Evolutionary conservation across 805 yeast species (phyloP).

Genomic region (Saccharomycopsis amapae): DNA sequence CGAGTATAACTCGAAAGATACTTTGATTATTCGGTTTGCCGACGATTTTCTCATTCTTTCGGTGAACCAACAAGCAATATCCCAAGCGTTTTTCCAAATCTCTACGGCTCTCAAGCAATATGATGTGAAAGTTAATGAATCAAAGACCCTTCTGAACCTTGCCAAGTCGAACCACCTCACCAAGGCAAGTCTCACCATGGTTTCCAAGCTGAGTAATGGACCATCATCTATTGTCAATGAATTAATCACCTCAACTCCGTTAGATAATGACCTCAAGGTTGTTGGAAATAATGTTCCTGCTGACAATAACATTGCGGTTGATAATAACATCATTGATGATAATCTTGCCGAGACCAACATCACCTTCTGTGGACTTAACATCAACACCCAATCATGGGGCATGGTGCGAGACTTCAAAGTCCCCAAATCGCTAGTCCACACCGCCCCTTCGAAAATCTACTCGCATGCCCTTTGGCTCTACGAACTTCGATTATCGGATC

Average conservation of each 20-base stretch:
- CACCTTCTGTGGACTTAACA: slow-evolving; percentile 11
- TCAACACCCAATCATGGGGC: slow-evolving; percentile 4
- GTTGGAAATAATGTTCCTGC: too few species aligned
- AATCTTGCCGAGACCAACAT: background rate
- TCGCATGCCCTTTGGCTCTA: background rate
- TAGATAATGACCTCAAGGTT: too few species aligned
- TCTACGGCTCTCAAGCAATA: background rate
- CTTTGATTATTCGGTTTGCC: slow-evolving; percentile 51
- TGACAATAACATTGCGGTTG: too few species aligned
- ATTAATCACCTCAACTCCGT: too few species aligned
- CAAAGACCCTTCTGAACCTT: slow-evolving; percentile 3
- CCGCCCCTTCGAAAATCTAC: background rate
- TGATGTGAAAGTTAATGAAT: slow-evolving; percentile 6
- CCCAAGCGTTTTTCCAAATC: slow-evolving; percentile 22
- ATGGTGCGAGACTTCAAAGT: slow-evolving; percentile 1
- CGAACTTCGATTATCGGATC: background rate
- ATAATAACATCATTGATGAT: too few species aligned
- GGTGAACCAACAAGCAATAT: slow-evolving; percentile 30
- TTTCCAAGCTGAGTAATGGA: too few species aligned
- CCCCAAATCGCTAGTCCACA: background rate
- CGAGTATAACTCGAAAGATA: slow-evolving; percentile 20
- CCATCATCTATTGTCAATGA: too few species aligned
- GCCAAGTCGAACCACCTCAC: background rate
- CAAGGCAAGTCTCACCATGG: background rate
- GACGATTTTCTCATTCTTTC: slow-evolving; percentile 83